Conservation (phyloP, 441 rosid species). For the Populus hybrid region DNA sequence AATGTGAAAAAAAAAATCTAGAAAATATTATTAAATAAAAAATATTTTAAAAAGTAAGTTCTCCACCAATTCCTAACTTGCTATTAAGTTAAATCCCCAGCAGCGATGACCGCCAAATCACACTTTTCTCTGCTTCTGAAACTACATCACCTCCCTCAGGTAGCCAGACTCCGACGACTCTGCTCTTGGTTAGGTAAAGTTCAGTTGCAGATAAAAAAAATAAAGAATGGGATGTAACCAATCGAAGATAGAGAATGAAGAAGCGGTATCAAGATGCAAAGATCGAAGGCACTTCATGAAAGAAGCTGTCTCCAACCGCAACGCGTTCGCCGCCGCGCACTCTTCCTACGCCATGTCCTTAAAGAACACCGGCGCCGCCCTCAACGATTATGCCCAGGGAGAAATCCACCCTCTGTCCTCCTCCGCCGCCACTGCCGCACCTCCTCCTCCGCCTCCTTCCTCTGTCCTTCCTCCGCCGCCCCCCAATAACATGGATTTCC, state of each 20-base stretch:
- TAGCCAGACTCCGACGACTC: not conserved
- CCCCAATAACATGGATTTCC: slow-evolving; percentile 29
- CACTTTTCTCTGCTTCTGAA: not conserved
- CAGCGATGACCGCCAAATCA: not conserved
- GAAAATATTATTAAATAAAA: no score
- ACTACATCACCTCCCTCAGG: not conserved
- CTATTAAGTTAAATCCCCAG: no score
- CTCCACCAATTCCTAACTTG: no score
- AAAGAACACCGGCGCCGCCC: slow-evolving; percentile 88
- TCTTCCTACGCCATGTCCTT: slow-evolving; percentile 72
- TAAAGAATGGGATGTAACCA: slow-evolving; percentile 72
- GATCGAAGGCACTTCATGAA: slow-evolving; percentile 64
- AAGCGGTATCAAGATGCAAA: slow-evolving; percentile 80
- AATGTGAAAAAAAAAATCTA: no score
- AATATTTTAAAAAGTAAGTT: no score
- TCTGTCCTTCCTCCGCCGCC: slow-evolving; percentile 37
- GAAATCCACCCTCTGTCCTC: slow-evolving; percentile 32
- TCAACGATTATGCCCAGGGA: slow-evolving; percentile 69
- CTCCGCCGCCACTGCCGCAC: slow-evolving; percentile 32
- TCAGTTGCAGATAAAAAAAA: not conserved
- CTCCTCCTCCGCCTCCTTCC: slow-evolving; percentile 12
- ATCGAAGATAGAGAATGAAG: slow-evolving; percentile 91
- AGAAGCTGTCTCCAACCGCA: slow-evolving; percentile 63
- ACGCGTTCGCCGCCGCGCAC: slow-evolving; percentile 93
- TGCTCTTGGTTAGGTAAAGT: not conserved